phyloP scores from a whole-genome alignment of 2,329 filamentous ascomycete species.

The Colletotrichum acutatum region DNA sequence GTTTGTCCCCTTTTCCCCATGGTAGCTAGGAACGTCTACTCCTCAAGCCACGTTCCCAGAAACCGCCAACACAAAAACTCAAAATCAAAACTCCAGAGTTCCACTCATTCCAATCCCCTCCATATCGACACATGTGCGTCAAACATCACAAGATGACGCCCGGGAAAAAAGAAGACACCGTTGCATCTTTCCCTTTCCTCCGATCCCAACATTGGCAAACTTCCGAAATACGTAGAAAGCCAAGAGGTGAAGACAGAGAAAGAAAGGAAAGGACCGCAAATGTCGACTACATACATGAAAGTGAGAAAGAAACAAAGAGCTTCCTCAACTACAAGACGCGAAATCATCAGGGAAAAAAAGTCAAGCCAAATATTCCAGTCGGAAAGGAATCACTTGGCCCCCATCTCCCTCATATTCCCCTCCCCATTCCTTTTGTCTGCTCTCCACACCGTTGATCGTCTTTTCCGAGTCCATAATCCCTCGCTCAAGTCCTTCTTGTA shows the following conservation, averaged over 20 bases:
- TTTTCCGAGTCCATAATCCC: slow-evolving; percentile 21
- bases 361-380: not conserved
- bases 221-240: not conserved
- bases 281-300: slow-evolving; percentile 25
- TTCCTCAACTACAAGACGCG: slow-evolving; percentile 1
- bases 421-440: slow-evolving; percentile 1
- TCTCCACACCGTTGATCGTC: slow-evolving; percentile 21
- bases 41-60: not conserved
- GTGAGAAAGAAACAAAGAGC: not conserved
- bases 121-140: not conserved
- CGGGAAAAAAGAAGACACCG: not conserved
- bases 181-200: not conserved
- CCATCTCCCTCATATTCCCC: not conserved
- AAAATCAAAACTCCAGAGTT: not conserved
- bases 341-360: slow-evolving; percentile 3
- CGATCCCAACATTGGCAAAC: not conserved
- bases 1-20: not conserved
- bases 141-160: not conserved
- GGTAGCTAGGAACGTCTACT: not conserved
- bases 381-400: not conserved
- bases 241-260: not conserved
- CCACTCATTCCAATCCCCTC: not conserved
- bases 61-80: not conserved
- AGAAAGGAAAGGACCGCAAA: not conserved
- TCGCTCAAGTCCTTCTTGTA: not conserved